Conservation (phyloP, 1,139 yeast genomes). For the Diutina scorzettiae region DNA sequence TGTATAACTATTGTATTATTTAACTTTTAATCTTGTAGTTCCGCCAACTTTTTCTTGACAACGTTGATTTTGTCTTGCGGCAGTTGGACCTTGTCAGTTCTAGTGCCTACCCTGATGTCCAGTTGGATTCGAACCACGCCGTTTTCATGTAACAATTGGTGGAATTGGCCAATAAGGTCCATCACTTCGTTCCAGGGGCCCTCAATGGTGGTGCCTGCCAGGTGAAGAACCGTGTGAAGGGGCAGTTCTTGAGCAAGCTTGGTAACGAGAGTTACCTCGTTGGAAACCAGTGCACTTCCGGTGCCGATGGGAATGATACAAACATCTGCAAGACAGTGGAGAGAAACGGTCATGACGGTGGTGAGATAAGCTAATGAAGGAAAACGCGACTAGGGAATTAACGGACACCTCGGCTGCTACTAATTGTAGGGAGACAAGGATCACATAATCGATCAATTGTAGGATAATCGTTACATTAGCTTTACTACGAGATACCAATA, state of each 20-base stretch:
- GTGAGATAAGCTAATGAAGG: too few relatives aligned
- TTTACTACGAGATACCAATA: too few relatives aligned
- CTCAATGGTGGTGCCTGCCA: slow-evolving; percentile 85
- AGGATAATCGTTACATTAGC: too few relatives aligned
- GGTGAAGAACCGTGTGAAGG: slow-evolving; percentile 60
- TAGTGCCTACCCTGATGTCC: slow-evolving; percentile 78
- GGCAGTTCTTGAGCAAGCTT: slow-evolving; percentile 47
- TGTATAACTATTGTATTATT: slow-evolving; percentile 1
- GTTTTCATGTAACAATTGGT: slow-evolving; percentile 50
- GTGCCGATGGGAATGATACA: slow-evolving; percentile 84
- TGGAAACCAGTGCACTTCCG: slow-evolving; percentile 62
- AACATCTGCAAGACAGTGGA: slow-evolving; percentile 69
- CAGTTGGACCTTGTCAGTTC: slow-evolving; percentile 54
- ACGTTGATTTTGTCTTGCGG: slow-evolving; percentile 56
- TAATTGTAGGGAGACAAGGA: too few relatives aligned
- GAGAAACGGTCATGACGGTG: too few relatives aligned
- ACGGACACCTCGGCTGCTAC: too few relatives aligned
- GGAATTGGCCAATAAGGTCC: slow-evolving; percentile 68
- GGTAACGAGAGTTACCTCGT: slow-evolving; percentile 63
- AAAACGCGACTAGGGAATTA: too few relatives aligned
- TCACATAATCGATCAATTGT: too few relatives aligned
- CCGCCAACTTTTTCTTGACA: slow-evolving; percentile 35
- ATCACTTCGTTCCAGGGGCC: slow-evolving; percentile 91
- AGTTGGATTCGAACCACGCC: slow-evolving; percentile 74
- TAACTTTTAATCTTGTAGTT: not conserved